Conservation (phyloP, 2,329 filamentous ascomycete species). For the Chaetomiaceae sp. region DNA sequence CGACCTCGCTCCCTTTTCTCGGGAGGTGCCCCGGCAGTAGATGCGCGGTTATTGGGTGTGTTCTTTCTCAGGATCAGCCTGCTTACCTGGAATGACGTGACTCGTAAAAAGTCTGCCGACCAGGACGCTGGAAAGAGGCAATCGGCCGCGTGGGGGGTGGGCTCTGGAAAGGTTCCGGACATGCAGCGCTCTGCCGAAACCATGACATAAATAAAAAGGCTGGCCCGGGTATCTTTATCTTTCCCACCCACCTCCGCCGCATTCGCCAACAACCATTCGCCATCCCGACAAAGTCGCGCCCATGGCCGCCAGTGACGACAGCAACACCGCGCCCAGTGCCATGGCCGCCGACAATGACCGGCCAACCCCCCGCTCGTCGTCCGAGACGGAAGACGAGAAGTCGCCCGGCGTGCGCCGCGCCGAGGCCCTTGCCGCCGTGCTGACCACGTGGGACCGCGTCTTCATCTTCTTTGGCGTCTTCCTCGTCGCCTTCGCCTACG, state of each 20-base stretch:
- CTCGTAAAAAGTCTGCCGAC: neutral
- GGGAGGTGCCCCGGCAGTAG: neutral
- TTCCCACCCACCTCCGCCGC: no score
- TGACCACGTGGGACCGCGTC: constrained; percentile 49
- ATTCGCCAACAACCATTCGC: neutral
- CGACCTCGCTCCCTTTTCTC: neutral
- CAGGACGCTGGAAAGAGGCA: neutral
- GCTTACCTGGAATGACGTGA: neutral
- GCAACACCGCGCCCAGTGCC: neutral
- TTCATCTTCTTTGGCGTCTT: constrained; percentile 59
- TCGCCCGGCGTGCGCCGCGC: constrained; percentile 56
- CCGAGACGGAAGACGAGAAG: constrained; percentile 24
- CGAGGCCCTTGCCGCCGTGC: constrained; percentile 50
- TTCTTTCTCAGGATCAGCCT: neutral
- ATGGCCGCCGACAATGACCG: neutral
- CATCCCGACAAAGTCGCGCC: neutral
- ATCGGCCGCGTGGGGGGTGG: neutral
- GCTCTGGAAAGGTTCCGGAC: neutral
- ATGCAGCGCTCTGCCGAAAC: no score
- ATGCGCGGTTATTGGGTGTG: constrained; percentile 1
- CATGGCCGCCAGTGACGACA: neutral
- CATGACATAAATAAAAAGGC: no score
- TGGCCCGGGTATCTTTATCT: no score
- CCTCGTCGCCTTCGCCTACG: constrained; percentile 60
- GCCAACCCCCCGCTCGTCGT: neutral